Conservation (phyloP, 208 protist genomes). For the Angomonas ambiguus region DNA sequence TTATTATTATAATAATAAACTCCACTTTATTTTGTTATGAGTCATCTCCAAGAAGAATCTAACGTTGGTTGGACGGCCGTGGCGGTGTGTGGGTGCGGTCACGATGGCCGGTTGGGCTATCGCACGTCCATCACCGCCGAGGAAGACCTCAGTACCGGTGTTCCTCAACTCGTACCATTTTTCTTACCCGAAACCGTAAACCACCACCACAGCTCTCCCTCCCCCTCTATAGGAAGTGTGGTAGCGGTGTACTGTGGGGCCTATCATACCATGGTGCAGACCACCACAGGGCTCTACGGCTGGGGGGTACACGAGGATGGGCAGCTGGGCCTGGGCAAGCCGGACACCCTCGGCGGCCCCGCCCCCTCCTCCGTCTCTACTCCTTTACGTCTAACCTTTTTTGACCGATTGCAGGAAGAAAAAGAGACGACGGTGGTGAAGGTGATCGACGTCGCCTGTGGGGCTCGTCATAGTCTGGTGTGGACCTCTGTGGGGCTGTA, state of each 20-base stretch:
- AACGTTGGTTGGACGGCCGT: not conserved
- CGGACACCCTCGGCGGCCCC: conserved; percentile 52
- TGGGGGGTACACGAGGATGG: conserved; percentile 71
- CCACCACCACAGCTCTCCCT: too few species aligned
- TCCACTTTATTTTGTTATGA: too few species aligned
- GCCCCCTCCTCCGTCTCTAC: not conserved
- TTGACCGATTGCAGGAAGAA: conserved; percentile 4
- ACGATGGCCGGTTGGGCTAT: conserved; percentile 3
- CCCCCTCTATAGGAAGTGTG: not conserved
- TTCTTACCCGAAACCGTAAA: not conserved
- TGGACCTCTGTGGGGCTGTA: conserved; percentile 63
- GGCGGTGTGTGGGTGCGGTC: conserved; percentile 1
- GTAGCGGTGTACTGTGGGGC: conserved; percentile 29
- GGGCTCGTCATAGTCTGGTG: conserved; percentile 82
- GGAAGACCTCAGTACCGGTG: not conserved
- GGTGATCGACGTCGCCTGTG: conserved; percentile 44
- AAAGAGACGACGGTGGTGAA: not conserved
- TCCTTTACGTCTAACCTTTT: conserved; percentile 6
- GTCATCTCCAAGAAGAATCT: too few species aligned
- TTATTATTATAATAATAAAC: too few species aligned
- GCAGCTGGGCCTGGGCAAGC: conserved; percentile 65
- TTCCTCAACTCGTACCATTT: not conserved
- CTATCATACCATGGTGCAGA: conserved; percentile 81
- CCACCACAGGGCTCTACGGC: conserved; percentile 59
- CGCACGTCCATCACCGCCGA: not conserved